A percentile compares a stretch with the other conserved stretches of the same genome.
phyloP scores from a whole-genome alignment of 2,329 filamentous ascomycete species.

The Ramularia endophylla region DNA sequence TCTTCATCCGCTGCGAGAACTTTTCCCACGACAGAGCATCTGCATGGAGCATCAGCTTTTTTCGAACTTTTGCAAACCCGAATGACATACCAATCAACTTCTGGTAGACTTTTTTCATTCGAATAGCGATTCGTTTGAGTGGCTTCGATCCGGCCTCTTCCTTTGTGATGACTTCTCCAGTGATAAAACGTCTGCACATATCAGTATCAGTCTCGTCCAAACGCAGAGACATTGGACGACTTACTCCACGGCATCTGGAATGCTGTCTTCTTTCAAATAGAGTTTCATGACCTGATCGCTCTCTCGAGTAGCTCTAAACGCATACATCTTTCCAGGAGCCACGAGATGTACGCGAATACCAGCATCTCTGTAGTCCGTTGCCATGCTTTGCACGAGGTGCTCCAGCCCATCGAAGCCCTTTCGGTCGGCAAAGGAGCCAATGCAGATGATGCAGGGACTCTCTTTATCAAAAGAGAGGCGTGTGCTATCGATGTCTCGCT shows the following conservation, averaged over 20 bases:
- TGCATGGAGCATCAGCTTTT: too few relatives aligned
- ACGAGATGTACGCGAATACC: constrained; percentile 43
- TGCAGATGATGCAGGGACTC: constrained; percentile 38
- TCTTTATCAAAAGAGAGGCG: constrained; percentile 11
- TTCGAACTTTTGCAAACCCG: too few relatives aligned
- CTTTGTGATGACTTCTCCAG: too few relatives aligned
- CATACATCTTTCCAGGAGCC: constrained; percentile 47
- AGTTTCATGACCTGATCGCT: constrained; percentile 35
- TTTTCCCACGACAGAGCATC: too few relatives aligned
- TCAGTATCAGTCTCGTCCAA: too few relatives aligned
- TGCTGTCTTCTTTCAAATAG: constrained; percentile 38
- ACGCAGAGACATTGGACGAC: too few relatives aligned
- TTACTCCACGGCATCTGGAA: constrained; percentile 35
- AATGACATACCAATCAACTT: too few relatives aligned
- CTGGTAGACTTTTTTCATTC: too few relatives aligned
- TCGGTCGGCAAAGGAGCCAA: constrained; percentile 45
- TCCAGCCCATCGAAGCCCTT: constrained; percentile 43
- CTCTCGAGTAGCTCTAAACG: constrained; percentile 36
- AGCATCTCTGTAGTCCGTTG: constrained; percentile 37
- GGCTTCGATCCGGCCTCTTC: too few relatives aligned
- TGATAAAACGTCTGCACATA: too few relatives aligned
- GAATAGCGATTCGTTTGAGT: too few relatives aligned
- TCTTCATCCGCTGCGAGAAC: too few relatives aligned
- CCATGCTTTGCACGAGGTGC: constrained; percentile 46
- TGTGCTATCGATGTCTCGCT: constrained; percentile 9